Conservation (phyloP, 2,329 filamentous ascomycete genomes). For the Chrysoporthe deuterocubensis region DNA sequence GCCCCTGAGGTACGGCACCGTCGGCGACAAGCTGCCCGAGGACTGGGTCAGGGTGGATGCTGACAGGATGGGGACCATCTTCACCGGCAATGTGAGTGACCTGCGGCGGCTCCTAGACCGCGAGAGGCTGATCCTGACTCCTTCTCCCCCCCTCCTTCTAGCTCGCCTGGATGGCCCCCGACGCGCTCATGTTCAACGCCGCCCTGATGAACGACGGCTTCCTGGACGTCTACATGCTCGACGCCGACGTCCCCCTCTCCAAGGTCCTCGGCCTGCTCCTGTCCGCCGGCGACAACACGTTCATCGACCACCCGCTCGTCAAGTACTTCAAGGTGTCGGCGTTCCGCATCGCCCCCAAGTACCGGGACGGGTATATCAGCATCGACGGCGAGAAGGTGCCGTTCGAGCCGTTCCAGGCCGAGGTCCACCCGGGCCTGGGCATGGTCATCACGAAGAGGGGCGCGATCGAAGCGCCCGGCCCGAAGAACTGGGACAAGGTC, state of each 20-base stretch:
- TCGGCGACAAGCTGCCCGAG: slow-evolving; percentile 74
- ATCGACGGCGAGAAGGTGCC: slow-evolving; percentile 90
- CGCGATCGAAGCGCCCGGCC: slow-evolving; percentile 69
- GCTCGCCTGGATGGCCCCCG: slow-evolving; percentile 90
- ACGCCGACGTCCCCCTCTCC: slow-evolving; percentile 71
- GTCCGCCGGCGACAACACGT: slow-evolving; percentile 71
- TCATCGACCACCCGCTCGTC: slow-evolving; percentile 81
- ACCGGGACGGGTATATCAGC: slow-evolving; percentile 79
- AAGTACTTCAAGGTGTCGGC: slow-evolving; percentile 84
- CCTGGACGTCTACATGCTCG: slow-evolving; percentile 81
- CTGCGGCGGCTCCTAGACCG: no score
- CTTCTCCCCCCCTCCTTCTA: slow-evolving; percentile 35
- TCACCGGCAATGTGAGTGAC: slow-evolving; percentile 77
- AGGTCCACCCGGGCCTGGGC: slow-evolving; percentile 81
- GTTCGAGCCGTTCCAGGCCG: slow-evolving; percentile 88
- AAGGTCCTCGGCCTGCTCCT: slow-evolving; percentile 72
- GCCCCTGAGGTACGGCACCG: slow-evolving; percentile 75
- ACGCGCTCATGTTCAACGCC: slow-evolving; percentile 85
- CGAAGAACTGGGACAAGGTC: slow-evolving; percentile 52
- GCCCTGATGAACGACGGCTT: slow-evolving; percentile 82
- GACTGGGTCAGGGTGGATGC: slow-evolving; percentile 77
- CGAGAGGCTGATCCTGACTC: not conserved
- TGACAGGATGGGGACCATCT: slow-evolving; percentile 87
- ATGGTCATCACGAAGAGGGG: slow-evolving; percentile 81
- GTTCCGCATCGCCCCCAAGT: slow-evolving; percentile 79